Evolutionary conservation across 148 eudicot species (phyloP).

Genomic region (Oxyria digyna): DNA sequence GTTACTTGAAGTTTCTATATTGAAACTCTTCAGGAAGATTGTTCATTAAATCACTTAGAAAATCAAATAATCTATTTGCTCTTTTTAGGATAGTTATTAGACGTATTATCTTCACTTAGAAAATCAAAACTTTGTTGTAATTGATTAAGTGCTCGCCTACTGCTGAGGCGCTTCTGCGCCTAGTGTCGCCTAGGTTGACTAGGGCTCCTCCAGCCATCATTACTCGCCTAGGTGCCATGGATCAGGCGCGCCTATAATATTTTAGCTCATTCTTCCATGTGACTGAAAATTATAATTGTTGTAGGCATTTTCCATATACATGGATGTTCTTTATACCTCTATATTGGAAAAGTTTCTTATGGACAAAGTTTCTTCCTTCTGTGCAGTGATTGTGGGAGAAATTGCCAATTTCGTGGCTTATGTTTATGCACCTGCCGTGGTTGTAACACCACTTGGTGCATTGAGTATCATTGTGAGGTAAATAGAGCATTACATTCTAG

Average conservation of each 20-base stretch:
- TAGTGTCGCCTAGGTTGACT: too few relatives aligned
- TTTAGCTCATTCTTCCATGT: not conserved
- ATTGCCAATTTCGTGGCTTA: slow-evolving; percentile 79
- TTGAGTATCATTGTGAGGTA: slow-evolving; percentile 91
- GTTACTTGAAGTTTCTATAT: too few relatives aligned
- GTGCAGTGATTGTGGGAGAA: slow-evolving; percentile 81
- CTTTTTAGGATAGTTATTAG: too few relatives aligned
- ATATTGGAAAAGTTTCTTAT: not conserved
- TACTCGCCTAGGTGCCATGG: too few relatives aligned
- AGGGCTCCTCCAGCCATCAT: too few relatives aligned
- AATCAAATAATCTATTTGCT: too few relatives aligned
- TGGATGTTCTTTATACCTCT: not conserved
- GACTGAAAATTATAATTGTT: not conserved
- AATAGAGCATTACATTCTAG: slow-evolving; percentile 10
- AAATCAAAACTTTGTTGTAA: too few relatives aligned
- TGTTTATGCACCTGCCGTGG: slow-evolving; percentile 92
- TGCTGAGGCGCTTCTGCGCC: too few relatives aligned
- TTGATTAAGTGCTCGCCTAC: too few relatives aligned
- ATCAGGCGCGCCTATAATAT: too few relatives aligned
- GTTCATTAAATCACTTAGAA: too few relatives aligned
- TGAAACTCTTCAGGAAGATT: not conserved
- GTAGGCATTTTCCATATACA: not conserved
- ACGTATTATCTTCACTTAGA: too few relatives aligned
- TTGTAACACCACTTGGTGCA: slow-evolving; percentile 92
- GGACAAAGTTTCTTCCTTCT: slow-evolving; percentile 1